A percentile compares a stretch with the other conserved stretches of the same genome.
Conservation (phyloP, 768 basidiomycete species). For the Suillus weaverae region DNA sequence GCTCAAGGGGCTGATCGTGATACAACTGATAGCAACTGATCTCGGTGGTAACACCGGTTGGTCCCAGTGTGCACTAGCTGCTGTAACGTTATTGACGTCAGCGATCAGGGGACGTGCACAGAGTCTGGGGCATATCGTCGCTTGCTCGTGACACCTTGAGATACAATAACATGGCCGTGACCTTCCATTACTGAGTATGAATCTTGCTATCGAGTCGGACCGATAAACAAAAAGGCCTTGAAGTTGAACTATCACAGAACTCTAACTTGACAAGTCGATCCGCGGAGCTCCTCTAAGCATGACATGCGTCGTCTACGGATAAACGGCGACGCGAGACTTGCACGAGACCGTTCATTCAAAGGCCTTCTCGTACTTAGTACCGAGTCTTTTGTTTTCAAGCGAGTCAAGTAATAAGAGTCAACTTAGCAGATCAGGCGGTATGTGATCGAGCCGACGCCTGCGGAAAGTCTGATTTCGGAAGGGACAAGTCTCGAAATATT, state of each 20-base stretch:
- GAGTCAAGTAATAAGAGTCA: neutral
- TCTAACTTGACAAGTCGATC: neutral
- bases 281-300: neutral
- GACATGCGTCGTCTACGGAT: neutral
- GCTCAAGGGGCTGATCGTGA: neutral
- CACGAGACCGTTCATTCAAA: neutral
- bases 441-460: constrained; percentile 1
- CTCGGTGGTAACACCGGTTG: neutral
- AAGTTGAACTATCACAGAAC: neutral
- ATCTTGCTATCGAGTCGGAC: neutral
- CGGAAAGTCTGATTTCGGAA: neutral
- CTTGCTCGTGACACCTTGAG: neutral
- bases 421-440: neutral
- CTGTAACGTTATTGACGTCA: neutral
- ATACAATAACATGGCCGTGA: neutral
- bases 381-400: neutral
- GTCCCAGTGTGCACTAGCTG: neutral
- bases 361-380: neutral
- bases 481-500: neutral
- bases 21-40: neutral
- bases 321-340: neutral
- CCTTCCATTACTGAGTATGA: neutral
- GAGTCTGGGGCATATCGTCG: neutral
- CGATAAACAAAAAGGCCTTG: neutral
- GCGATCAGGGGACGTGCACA: neutral